phyloP scores from a whole-genome alignment of 208 protist species.

The Crithidia sp. region DNA sequence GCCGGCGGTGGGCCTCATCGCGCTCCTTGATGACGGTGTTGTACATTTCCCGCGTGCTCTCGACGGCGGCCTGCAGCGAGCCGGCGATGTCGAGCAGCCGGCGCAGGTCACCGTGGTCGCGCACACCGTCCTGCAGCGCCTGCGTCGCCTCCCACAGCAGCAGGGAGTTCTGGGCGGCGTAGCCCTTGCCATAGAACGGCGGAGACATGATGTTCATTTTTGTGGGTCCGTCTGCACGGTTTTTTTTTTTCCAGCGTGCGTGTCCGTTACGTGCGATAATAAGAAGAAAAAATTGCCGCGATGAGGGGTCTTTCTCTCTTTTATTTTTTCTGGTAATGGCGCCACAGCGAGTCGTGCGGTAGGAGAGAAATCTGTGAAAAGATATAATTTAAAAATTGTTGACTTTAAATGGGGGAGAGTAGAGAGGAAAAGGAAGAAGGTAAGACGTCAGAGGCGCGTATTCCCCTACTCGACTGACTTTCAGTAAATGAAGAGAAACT shows the following conservation, averaged over 20 bases:
- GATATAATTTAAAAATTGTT: too few relatives aligned
- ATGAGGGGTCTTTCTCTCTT: too few relatives aligned
- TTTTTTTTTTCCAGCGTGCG: too few relatives aligned
- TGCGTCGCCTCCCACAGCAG: constrained; percentile 63
- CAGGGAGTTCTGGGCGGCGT: constrained; percentile 27
- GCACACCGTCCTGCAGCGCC: constrained; percentile 54
- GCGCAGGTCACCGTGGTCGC: constrained; percentile 38
- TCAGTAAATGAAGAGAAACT: too few relatives aligned
- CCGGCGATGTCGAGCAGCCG: constrained; percentile 49
- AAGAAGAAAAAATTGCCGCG: too few relatives aligned
- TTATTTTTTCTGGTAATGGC: too few relatives aligned
- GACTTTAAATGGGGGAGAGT: neutral
- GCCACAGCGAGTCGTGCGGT: too few relatives aligned
- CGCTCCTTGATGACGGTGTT: constrained; percentile 68
- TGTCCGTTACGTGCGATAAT: too few relatives aligned
- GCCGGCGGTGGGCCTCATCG: constrained; percentile 53
- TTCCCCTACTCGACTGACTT: too few relatives aligned
- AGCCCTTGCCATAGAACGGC: constrained; percentile 29
- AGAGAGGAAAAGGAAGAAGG: neutral
- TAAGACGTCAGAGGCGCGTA: too few relatives aligned
- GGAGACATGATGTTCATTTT: constrained; percentile 35
- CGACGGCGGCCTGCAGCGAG: constrained; percentile 54
- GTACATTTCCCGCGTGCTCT: constrained; percentile 71
- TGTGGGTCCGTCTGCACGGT: neutral
- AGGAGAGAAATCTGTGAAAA: too few relatives aligned